A percentile compares a stretch with the other conserved stretches of the same genome.
These are phyloP conservation scores for Obba rivulosa DNA, from an alignment of 768 basidiomycete genomes.

Conservation along the genomic window DNA sequence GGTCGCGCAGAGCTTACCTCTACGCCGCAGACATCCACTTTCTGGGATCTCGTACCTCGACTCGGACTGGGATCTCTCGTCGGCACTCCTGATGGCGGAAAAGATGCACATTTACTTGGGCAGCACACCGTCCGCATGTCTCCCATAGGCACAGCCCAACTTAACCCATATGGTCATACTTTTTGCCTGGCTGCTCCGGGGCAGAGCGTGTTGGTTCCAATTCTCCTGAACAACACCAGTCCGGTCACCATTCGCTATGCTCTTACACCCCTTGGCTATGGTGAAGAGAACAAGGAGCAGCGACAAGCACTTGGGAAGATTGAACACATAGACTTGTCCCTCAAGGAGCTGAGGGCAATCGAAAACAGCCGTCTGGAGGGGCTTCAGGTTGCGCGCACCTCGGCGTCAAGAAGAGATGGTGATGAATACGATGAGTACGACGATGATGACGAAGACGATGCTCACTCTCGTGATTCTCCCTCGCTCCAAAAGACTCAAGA, in stretches of 20 bases:
- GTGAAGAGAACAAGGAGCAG: slow-evolving; percentile 28
- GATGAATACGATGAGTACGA: slow-evolving; percentile 69
- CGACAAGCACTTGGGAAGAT: slow-evolving; percentile 32
- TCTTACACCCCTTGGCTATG: slow-evolving; percentile 57
- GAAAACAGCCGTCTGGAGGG: slow-evolving; percentile 53
- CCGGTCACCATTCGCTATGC: slow-evolving; percentile 68
- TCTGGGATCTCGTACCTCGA: slow-evolving; percentile 45
- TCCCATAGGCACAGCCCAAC: slow-evolving; percentile 86
- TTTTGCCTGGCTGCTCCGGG: slow-evolving; percentile 64
- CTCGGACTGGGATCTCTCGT: slow-evolving; percentile 49
- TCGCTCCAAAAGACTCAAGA: slow-evolving; percentile 71
- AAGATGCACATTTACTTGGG: slow-evolving; percentile 66
- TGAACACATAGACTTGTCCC: slow-evolving; percentile 50
- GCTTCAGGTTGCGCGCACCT: slow-evolving; percentile 39
- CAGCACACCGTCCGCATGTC: slow-evolving; percentile 91
- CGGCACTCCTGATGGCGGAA: slow-evolving; percentile 30
- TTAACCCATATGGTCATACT: slow-evolving; percentile 71
- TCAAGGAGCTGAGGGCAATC: slow-evolving; percentile 63
- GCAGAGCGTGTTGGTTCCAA: slow-evolving; percentile 63
- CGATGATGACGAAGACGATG: slow-evolving; percentile 53
- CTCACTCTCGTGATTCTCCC: slow-evolving; percentile 27
- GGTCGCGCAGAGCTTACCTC: slow-evolving; percentile 13
- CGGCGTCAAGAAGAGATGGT: slow-evolving; percentile 26
- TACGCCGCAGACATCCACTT: slow-evolving; percentile 29
- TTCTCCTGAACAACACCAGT: slow-evolving; percentile 89